Evolutionary conservation across 352 stramenopile genomes (phyloP).

Genomic region (Albugo candida): DNA sequence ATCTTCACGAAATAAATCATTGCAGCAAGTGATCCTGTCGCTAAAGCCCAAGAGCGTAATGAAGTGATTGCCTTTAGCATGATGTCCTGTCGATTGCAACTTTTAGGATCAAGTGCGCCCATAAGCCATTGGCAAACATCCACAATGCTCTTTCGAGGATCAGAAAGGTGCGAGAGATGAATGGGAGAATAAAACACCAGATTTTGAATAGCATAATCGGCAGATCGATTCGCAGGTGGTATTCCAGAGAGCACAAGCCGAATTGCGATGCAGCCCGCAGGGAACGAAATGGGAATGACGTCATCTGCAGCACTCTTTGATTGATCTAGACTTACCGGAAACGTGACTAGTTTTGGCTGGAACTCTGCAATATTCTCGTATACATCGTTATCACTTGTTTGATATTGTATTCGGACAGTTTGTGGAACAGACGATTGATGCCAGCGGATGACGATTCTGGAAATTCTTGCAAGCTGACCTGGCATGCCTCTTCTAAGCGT

Average conservation of each 20-base stretch:
- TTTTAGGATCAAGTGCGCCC: slow-evolving; percentile 17
- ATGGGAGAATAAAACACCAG: slow-evolving; percentile 38
- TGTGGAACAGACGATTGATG: slow-evolving; percentile 43
- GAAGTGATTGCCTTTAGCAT: slow-evolving; percentile 37
- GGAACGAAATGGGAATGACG: slow-evolving; percentile 20
- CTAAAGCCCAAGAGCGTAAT: slow-evolving; percentile 48
- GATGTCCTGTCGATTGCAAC: slow-evolving; percentile 20
- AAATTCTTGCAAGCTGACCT: slow-evolving; percentile 20
- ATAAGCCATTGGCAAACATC: slow-evolving; percentile 49
- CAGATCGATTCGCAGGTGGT: slow-evolving; percentile 37
- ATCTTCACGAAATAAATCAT: slow-evolving; percentile 56
- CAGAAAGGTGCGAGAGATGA: slow-evolving; percentile 30
- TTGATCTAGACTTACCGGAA: neutral
- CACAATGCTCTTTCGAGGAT: slow-evolving; percentile 29
- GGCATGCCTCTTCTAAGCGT: slow-evolving; percentile 12
- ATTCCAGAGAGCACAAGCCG: slow-evolving; percentile 47
- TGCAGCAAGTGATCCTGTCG: slow-evolving; percentile 50
- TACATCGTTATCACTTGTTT: slow-evolving; percentile 8
- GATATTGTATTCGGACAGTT: slow-evolving; percentile 33
- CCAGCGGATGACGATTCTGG: slow-evolving; percentile 47
- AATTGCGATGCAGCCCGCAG: slow-evolving; percentile 19
- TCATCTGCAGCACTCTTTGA: no score
- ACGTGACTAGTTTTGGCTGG: neutral
- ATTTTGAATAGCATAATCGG: slow-evolving; percentile 45
- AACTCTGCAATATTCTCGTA: slow-evolving; percentile 15